A percentile compares a stretch with the other conserved stretches of the same genome.
phyloP scores from a whole-genome alignment of 306 rosid species.

The Prunus padus region DNA sequence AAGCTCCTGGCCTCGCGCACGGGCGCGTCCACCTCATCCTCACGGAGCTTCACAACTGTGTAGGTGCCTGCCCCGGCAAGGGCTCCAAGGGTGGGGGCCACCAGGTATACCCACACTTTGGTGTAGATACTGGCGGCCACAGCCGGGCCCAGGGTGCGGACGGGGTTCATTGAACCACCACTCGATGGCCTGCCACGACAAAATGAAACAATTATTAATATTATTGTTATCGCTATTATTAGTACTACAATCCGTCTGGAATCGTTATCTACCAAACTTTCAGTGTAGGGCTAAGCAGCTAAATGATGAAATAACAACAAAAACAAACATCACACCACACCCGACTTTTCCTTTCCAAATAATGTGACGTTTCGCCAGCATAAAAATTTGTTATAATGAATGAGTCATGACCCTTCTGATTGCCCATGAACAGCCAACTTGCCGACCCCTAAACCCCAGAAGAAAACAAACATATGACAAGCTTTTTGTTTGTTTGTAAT shows the following conservation, averaged over 20 bases:
- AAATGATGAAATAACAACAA: neutral
- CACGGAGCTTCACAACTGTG: slow-evolving; percentile 66
- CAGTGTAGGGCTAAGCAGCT: neutral
- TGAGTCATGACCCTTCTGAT: neutral
- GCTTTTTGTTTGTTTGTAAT: slow-evolving; percentile 2
- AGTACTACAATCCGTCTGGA: neutral
- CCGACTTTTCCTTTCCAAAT: neutral
- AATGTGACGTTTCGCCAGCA: neutral
- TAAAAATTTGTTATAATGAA: neutral
- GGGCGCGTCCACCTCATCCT: slow-evolving; percentile 36
- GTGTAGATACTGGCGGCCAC: slow-evolving; percentile 80
- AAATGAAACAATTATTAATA: neutral
- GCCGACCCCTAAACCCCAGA: slow-evolving; percentile 4
- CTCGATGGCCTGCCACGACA: slow-evolving; percentile 55
- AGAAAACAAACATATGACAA: slow-evolving; percentile 1
- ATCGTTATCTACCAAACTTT: neutral
- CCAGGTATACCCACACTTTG: slow-evolving; percentile 68
- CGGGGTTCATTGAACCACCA: slow-evolving; percentile 96
- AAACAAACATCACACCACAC: neutral
- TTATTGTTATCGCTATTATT: neutral
- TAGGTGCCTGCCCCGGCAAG: slow-evolving; percentile 74
- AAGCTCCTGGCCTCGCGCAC: slow-evolving; percentile 61
- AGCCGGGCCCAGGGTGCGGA: slow-evolving; percentile 94
- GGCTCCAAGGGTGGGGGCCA: slow-evolving; percentile 86
- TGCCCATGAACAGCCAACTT: neutral